Conservation (phyloP, 805 yeast genomes). For the Hanseniaspora vineae region DNA sequence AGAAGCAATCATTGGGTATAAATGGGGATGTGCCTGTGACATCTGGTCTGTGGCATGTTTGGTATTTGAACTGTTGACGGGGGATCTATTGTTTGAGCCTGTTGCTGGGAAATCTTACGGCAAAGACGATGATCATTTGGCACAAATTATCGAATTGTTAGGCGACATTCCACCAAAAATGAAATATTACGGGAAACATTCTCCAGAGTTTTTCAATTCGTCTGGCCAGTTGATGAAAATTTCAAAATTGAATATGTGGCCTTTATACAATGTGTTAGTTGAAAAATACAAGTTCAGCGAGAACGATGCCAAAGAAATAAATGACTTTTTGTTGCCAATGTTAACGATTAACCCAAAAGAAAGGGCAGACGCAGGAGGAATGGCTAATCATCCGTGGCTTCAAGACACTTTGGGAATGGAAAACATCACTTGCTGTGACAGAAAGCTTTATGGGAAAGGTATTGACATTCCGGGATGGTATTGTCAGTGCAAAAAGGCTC, state of each 20-base stretch:
- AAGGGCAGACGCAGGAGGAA: constrained; percentile 93
- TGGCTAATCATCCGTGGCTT: constrained; percentile 79
- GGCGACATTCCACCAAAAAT: constrained; percentile 54
- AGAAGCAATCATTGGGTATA: constrained; percentile 64
- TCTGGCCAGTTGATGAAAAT: constrained; percentile 68
- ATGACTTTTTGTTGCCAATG: constrained; percentile 79
- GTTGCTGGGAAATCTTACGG: constrained; percentile 55
- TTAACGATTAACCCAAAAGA: constrained; percentile 59
- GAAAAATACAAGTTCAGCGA: constrained; percentile 74
- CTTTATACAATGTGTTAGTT: constrained; percentile 59
- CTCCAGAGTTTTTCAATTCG: constrained; percentile 50
- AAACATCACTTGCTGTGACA: constrained; percentile 44
- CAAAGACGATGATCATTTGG: constrained; percentile 92
- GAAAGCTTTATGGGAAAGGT: constrained; percentile 71
- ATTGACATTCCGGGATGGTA: constrained; percentile 90
- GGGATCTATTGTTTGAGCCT: constrained; percentile 92
- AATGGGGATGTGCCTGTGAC: constrained; percentile 94
- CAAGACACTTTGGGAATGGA: constrained; percentile 66
- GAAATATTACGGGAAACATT: constrained; percentile 46
- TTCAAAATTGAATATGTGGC: constrained; percentile 79
- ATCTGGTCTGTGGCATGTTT: constrained; percentile 94
- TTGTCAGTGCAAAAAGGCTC: not conserved
- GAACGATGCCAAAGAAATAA: constrained; percentile 55
- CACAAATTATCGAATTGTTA: constrained; percentile 79
- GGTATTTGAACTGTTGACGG: constrained; percentile 81